A percentile compares a stretch with the other conserved stretches of the same genome.
Conservation (phyloP, 2,329 filamentous ascomycete species). For the Fusarium cyanostomum region DNA sequence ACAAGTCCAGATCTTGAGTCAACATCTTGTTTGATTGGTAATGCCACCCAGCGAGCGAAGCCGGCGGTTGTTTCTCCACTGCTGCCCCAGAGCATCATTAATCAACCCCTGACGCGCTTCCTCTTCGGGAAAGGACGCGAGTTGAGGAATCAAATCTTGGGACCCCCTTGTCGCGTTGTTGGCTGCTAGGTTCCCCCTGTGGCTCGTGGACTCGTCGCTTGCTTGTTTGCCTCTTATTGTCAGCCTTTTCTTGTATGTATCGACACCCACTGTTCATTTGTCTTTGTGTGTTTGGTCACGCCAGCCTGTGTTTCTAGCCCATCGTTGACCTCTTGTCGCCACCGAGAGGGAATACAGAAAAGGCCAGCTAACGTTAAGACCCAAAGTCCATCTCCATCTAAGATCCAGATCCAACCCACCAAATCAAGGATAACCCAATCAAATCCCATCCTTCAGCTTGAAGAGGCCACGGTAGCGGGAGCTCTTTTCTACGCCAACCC, state of each 20-base stretch:
- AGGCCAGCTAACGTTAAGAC: slow-evolving; percentile 14
- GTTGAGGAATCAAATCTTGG: slow-evolving; percentile 15
- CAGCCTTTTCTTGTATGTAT: not conserved
- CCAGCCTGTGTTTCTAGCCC: not conserved
- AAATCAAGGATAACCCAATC: slow-evolving; percentile 20
- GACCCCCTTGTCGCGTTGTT: slow-evolving; percentile 12
- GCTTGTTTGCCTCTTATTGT: not conserved
- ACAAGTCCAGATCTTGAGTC: not conserved
- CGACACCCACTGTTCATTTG: not conserved
- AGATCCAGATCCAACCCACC: slow-evolving; percentile 31
- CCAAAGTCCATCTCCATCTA: slow-evolving; percentile 22
- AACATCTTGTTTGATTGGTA: slow-evolving; percentile 22
- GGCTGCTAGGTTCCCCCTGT: not conserved
- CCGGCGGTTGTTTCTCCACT: too few relatives aligned
- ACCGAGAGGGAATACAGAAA: slow-evolving; percentile 8
- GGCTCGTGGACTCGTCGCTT: slow-evolving; percentile 1
- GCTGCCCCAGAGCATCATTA: slow-evolving; percentile 10
- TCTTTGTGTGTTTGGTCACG: not conserved
- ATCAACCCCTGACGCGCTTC: slow-evolving; percentile 35
- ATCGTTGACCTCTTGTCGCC: slow-evolving; percentile 9
- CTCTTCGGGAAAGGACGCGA: slow-evolving; percentile 28
- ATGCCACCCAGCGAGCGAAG: too few relatives aligned
- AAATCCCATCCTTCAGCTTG: slow-evolving; percentile 13
- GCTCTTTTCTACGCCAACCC: slow-evolving; percentile 29
- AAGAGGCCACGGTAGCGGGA: slow-evolving; percentile 39